phyloP scores from a whole-genome alignment of 208 protist genomes.

The Acanthamoeba lenticulata region DNA sequence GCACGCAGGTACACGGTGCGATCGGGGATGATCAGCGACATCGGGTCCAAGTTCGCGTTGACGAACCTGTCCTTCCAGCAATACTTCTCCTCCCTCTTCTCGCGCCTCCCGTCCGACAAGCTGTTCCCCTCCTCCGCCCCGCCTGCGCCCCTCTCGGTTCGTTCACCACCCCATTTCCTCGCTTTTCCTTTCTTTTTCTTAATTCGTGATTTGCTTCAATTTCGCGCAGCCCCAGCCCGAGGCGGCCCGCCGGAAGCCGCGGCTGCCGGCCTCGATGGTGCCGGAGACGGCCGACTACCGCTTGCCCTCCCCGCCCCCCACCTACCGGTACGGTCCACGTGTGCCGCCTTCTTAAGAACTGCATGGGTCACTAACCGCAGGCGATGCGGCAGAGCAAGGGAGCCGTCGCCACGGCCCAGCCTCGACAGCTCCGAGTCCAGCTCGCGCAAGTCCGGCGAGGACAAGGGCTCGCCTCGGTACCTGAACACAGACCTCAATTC shows the following conservation, averaged over 20 bases:
- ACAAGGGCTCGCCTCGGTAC: not conserved
- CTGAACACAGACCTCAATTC: not conserved
- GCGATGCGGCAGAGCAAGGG: not conserved
- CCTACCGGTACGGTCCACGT: not conserved
- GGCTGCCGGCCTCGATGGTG: no score
- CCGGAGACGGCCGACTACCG: no score
- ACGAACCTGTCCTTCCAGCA: not conserved
- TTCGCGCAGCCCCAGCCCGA: no score
- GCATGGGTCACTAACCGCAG: not conserved
- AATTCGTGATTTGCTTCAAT: not conserved
- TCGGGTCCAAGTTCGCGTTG: not conserved
- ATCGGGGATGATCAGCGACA: not conserved
- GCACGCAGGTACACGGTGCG: not conserved
- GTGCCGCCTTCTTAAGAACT: no score
- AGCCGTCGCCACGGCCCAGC: not conserved
- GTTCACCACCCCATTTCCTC: not conserved
- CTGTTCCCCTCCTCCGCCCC: not conserved
- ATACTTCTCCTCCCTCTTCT: conserved; percentile 8
- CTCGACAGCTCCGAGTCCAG: not conserved
- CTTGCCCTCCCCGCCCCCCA: no score
- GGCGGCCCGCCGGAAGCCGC: no score
- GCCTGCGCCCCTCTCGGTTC: no score
- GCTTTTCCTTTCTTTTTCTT: not conserved
- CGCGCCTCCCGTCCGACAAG: not conserved
- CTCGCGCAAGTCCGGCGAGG: not conserved